Base-by-base conservation (phyloP, 441 rosid genomes). In the Kokia cookei region DNA sequence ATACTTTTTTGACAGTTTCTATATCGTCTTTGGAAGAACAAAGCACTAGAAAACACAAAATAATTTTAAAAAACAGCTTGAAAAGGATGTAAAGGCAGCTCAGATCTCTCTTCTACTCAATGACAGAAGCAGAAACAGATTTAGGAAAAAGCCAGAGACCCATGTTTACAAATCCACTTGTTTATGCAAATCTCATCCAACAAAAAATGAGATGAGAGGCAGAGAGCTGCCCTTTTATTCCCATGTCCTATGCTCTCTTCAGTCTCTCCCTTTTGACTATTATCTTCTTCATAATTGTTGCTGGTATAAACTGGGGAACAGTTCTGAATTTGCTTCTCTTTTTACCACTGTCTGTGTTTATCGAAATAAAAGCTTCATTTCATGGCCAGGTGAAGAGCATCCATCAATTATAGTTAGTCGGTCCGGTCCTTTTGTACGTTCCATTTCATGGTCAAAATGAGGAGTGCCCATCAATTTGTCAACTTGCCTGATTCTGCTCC, bases 111-210 rank as follows among this genome's bases (percentile, higher is more conserved):
- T 8, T 50, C 77, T 50, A 68, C 7, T 66, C 69, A 4, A 81
- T 79, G 84, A 78, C 79, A 79, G 67, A 78, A 80, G 83, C 82
- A 71, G 70, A 73, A 77, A 74, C 85, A 73, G 80, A 73, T 79
- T 73, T 45, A 45, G 72, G 62, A 76, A 76, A 75, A 73, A 62
- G 35, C 67, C 53, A 73, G 76, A 32, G 62, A 32, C 75, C 76
- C 69, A 9, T 71, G 73, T 77, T 35, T 64, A 61, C 72, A 72
- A 43, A 3, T 74, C 64, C 63, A 24, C 51, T 67, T 78, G 27
- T 79, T 78, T 73, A 69, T 71, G 57, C 76, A 55, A 55, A 32
- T 43, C 37, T 26, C 71, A 40, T 59, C 50, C 26, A 47, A 32
- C 24, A 45, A 53, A 50, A 17, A 12, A 29, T 71, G 79, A 69